Evolutionary conservation across 225 moss, liverwort and hornwort species (phyloP).

Genomic region (Asterella californica): DNA sequence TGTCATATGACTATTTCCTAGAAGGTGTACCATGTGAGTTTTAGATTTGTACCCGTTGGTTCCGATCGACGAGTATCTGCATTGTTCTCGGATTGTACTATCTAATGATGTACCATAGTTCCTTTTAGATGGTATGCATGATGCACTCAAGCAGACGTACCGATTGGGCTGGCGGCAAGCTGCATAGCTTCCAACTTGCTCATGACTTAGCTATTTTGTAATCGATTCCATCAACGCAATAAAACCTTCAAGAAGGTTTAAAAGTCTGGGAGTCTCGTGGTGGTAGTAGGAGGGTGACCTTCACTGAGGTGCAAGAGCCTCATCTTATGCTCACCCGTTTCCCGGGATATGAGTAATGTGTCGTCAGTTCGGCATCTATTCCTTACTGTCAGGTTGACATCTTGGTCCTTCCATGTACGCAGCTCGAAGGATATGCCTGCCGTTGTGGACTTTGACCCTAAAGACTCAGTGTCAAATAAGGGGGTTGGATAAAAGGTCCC

Average conservation of each 20-base stretch:
- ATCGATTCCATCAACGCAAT: background rate
- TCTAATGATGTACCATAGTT: slow-evolving; percentile 14
- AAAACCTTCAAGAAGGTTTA: background rate
- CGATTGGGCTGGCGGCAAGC: slow-evolving; percentile 1
- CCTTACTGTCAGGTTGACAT: no score
- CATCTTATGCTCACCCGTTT: no score
- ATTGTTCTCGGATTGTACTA: slow-evolving; percentile 1
- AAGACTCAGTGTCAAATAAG: no score
- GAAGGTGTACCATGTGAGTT: slow-evolving; percentile 1
- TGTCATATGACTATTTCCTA: background rate
- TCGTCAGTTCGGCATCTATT: no score
- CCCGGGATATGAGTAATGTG: no score
- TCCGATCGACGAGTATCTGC: background rate
- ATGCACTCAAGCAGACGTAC: slow-evolving; percentile 4
- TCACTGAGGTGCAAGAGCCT: no score
- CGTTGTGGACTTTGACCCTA: no score
- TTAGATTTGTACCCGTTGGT: background rate
- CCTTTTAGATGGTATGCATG: slow-evolving; percentile 4
- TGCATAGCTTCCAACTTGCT: background rate
- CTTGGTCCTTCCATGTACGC: no score
- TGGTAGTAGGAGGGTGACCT: no score
- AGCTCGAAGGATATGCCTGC: no score
- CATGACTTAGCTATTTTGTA: background rate
- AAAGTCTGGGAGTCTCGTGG: background rate
- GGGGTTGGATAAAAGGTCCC: no score